Conservation (phyloP, 78 protist species). For the Dictyostelium discoideum region DNA sequence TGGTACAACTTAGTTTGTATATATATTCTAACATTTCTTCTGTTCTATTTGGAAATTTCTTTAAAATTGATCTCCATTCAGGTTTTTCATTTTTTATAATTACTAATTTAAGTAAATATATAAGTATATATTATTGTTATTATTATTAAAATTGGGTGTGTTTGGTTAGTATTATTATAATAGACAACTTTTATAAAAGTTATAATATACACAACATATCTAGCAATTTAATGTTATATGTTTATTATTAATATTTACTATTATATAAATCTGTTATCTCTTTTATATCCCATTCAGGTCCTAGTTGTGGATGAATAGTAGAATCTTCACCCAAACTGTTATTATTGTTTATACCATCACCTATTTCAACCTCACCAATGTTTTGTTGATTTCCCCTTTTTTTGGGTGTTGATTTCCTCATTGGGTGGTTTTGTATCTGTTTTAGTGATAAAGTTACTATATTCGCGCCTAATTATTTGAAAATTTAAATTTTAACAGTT, state of each 20-base stretch:
- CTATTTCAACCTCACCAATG: not conserved
- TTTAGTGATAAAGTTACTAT: not conserved
- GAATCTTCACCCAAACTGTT: not conserved
- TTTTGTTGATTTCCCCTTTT: slow-evolving; percentile 2
- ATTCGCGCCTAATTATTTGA: not conserved
- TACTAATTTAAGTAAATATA: not conserved
- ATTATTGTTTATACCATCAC: not conserved
- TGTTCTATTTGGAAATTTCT: slow-evolving; percentile 50
- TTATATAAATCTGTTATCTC: slow-evolving; percentile 40
- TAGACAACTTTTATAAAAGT: no score
- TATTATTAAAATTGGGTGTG: no score
- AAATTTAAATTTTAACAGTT: not conserved
- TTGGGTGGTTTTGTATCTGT: not conserved
- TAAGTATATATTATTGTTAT: no score
- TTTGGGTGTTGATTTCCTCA: not conserved
- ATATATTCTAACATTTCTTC: slow-evolving; percentile 53
- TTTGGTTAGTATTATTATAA: no score
- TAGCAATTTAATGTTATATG: no score
- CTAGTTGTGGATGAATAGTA: slow-evolving; percentile 13
- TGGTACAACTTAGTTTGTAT: not conserved
- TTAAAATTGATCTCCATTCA: slow-evolving; percentile 42
- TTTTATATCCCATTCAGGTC: slow-evolving; percentile 31
- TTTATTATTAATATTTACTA: not conserved
- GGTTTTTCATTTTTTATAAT: slow-evolving; percentile 26
- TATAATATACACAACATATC: no score